Conservation (phyloP, 768 basidiomycete genomes). For the Amanita fuliginea region DNA sequence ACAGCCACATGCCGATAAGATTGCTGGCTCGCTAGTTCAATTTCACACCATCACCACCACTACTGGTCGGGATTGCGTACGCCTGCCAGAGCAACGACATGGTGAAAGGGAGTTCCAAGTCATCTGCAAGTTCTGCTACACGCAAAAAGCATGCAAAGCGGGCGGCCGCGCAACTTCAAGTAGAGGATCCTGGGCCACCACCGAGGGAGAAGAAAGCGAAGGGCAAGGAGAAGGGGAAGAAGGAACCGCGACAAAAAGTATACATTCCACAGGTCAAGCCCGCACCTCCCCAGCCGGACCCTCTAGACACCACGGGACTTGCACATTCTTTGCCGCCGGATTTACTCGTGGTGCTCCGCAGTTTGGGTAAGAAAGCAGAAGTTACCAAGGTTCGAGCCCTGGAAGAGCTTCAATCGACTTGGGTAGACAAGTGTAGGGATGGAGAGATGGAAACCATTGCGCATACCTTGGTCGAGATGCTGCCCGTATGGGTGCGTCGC, state of each 20-base stretch:
- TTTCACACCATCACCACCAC: too few species aligned
- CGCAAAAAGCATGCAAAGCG: conserved; percentile 93
- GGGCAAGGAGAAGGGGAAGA: conserved; percentile 44
- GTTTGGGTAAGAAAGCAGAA: conserved; percentile 81
- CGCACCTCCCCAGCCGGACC: conserved; percentile 64
- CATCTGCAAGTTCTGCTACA: conserved; percentile 76
- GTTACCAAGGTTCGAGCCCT: conserved; percentile 77
- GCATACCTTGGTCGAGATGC: conserved; percentile 40
- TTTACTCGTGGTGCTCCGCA: conserved; percentile 69
- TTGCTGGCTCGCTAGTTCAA: too few species aligned
- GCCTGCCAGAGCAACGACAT: conserved; percentile 12
- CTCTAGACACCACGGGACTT: conserved; percentile 76
- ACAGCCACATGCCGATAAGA: too few species aligned
- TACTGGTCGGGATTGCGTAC: too few species aligned
- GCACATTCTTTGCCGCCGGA: conserved; percentile 68
- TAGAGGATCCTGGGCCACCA: conserved; percentile 21
- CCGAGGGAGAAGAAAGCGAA: conserved; percentile 32
- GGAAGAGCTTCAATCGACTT: conserved; percentile 66
- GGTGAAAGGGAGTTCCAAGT: conserved; percentile 42
- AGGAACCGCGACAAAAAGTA: conserved; percentile 72
- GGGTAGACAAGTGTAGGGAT: conserved; percentile 45
- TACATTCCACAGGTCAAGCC: conserved; percentile 85
- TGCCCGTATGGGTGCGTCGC: conserved; percentile 85
- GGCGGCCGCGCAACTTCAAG: conserved; percentile 42
- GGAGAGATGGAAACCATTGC: conserved; percentile 30